A percentile compares a stretch with the other conserved stretches of the same genome.
phyloP scores from a whole-genome alignment of 2,329 filamentous ascomycete genomes.

The Xylaria sp. region DNA sequence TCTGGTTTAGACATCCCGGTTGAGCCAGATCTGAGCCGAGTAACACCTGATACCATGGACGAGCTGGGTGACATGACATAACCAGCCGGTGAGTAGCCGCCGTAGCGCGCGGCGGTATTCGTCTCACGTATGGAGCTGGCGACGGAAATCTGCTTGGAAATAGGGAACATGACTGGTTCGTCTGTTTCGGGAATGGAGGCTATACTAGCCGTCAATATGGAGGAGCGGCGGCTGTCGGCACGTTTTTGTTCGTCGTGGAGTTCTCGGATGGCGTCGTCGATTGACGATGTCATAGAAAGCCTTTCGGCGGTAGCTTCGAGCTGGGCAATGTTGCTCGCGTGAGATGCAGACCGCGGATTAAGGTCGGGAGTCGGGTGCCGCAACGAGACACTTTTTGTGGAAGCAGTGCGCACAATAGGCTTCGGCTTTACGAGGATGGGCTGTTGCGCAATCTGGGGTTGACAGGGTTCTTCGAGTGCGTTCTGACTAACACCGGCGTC shows the following conservation, averaged over 20 bases:
- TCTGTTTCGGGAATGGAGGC: constrained; percentile 49
- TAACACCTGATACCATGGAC: constrained; percentile 64
- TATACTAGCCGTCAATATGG: constrained; percentile 64
- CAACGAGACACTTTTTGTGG: constrained; percentile 57
- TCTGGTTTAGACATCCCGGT: constrained; percentile 58
- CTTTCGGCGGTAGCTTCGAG: constrained; percentile 81
- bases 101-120: constrained; percentile 72
- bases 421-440: constrained; percentile 48
- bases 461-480: constrained; percentile 33
- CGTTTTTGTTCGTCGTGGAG: constrained; percentile 77
- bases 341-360: constrained; percentile 69
- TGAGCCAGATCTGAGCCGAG: constrained; percentile 64
- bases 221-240: constrained; percentile 73
- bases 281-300: constrained; percentile 77
- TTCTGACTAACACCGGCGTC: constrained; percentile 31
- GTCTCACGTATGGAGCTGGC: constrained; percentile 73
- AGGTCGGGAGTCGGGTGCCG: constrained; percentile 71
- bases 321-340: constrained; percentile 74
- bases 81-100: constrained; percentile 75
- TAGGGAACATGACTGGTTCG: constrained; percentile 49
- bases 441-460: constrained; percentile 34
- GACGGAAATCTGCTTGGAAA: constrained; percentile 59
- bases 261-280: constrained; percentile 80
- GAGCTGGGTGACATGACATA: constrained; percentile 74
- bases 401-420: constrained; percentile 61